Evolutionary conservation across 2,329 filamentous ascomycete species (phyloP), one percentile per base, ranked within the genome.

Genomic region (Fusarium sp.): DNA sequence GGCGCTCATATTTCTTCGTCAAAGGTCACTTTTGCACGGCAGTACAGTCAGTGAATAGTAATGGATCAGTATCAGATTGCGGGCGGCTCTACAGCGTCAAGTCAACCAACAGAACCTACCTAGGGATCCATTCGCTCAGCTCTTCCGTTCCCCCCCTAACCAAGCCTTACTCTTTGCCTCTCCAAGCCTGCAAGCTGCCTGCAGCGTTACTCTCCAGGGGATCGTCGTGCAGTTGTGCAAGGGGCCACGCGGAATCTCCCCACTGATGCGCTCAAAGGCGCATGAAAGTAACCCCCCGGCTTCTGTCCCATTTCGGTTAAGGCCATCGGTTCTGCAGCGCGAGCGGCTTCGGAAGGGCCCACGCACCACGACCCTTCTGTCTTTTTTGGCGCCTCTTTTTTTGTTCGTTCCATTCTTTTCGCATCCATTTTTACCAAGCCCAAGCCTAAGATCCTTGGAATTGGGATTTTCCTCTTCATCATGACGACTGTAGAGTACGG

Each of bases 401-500:
- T 52, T 19, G 33, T 28, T 57, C 37, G 40, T 32, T 60, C 20
- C 20, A 22, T 22, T 61, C 32, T 26, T 54, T 44, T 43, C 30
- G 46, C 32, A 26, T 26, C 26, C 26, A 26, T 26, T 26, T 26
- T 26, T 26, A 26, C 26, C 26, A 26, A 26, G 26, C 26, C 26
- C 26, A 26, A 26, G 30, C 8, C 30, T 49, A 46, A 48, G 63
- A 67, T 67, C 63, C 64, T 67, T 70, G 58, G 67, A 70, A 70
- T 70, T 70, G 67, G 63, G 67, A 70, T 70, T 66, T 64, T 68
- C 59, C 30, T 49, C 52, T 59, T 52, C 55, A 70, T 70, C 58
- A 70, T 70, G 67, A 68, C 63, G 56, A 64, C 47, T 59, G 37
- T 10, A 10, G 28, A 30, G 28, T 13, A 30, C 39, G 28, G 10